Base-by-base conservation (phyloP, 129 eudicot species). In the Ambrosia artemisiifolia region DNA sequence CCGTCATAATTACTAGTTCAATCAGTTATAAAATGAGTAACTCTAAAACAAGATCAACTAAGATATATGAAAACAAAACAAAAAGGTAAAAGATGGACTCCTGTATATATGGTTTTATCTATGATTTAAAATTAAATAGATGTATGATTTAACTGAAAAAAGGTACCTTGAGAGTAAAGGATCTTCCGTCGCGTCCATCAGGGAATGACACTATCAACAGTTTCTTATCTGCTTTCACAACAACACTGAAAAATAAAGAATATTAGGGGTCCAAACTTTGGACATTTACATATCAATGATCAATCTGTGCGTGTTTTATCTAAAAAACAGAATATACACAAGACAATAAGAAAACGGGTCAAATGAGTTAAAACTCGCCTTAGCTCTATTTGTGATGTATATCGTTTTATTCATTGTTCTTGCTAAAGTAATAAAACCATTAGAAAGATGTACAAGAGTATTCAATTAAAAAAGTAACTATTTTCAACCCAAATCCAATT, bases 101-200 rank as follows among this genome's bases (percentile, higher is more conserved):
- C 35, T 24, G 28, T 19, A 54, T 18, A 54, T 7, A 49, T n/a
- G 51, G 51, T 1, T 5, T 24, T 24, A 24, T 24, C 1, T 24
- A 24, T 24, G n/a, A n/a, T n/a, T 28, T 32, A 30, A 34, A 33
- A 50, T 18, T 35, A 19, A 24, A 51, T 69, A 35, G 11, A 34
- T 18, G 57, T 50, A 20, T 32, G 28, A 50, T 12, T 49, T 69
- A 16, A 71, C 34, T 30, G 14, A 0, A 8, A 42, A 38, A 40
- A 54, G 56, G 59, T 73, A 93, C 98, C 95, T 93, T 93, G 44
- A 93, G 98, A 48, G 98, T 93, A 79, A 93, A 85, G 30, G 95
- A 90, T 83, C 96, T 85, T 48, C 98, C 98, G 67, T 89, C 96
- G 61, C 90, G 90, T 56, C 96, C 96, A 83, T 89, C 96, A 63